These are phyloP conservation scores for Chondrus crispus DNA, from an alignment of 23 red algal species.

Conservation along the genomic window DNA sequence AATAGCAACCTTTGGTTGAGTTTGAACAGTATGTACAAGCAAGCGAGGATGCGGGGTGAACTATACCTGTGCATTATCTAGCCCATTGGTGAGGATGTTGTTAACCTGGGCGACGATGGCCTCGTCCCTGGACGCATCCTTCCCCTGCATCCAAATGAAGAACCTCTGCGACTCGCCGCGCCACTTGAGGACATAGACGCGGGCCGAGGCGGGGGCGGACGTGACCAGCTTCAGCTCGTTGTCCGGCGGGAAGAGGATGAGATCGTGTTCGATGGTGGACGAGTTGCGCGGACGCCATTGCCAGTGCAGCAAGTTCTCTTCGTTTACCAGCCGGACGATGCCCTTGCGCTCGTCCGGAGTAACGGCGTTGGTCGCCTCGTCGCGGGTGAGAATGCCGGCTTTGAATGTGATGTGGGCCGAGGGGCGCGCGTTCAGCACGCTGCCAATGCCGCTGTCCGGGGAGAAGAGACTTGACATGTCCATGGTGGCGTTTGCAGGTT, in stretches of 20 bases:
- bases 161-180: slow-evolving; percentile 24
- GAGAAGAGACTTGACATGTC: slow-evolving; percentile 31
- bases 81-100: slow-evolving; percentile 41
- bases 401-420: slow-evolving; percentile 38
- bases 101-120: slow-evolving; percentile 28
- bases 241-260: slow-evolving; percentile 51
- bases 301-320: slow-evolving; percentile 40
- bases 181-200: slow-evolving; percentile 69
- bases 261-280: slow-evolving; percentile 25
- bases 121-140: slow-evolving; percentile 37
- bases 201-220: slow-evolving; percentile 27
- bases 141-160: slow-evolving; percentile 71
- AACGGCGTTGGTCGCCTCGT: slow-evolving; percentile 41
- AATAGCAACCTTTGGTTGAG: no score
- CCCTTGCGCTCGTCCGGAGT: slow-evolving; percentile 54
- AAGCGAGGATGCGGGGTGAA: not conserved
- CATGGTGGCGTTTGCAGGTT: not conserved
- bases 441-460: slow-evolving; percentile 11
- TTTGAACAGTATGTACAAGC: not conserved
- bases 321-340: slow-evolving; percentile 42
- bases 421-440: not conserved
- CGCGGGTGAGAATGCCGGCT: slow-evolving; percentile 36
- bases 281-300: slow-evolving; percentile 47
- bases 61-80: slow-evolving; percentile 46
- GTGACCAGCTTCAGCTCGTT: slow-evolving; percentile 46